Percentiles rank a stretch among this genome's conserved stretches.
Evolutionary conservation across 108 stramenopile species (phyloP).

Genomic region (Ochromonas danica): DNA sequence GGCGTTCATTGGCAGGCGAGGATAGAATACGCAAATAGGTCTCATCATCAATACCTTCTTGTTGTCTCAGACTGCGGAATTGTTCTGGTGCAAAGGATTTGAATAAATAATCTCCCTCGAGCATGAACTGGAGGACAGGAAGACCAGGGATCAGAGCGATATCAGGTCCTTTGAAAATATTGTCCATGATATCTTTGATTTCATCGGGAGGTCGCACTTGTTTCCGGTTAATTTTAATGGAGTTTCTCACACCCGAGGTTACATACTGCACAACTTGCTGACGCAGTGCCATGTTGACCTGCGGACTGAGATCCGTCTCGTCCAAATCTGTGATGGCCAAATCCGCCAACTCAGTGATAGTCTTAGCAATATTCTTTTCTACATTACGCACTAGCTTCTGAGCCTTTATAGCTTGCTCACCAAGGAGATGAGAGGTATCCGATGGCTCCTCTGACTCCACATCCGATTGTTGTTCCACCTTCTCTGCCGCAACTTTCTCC

Average conservation of each 20-base stretch:
- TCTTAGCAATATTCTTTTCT: neutral
- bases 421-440: slow-evolving; percentile 16
- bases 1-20: slow-evolving; percentile 3
- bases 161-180: neutral
- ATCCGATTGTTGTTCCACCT: neutral
- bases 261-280: slow-evolving; percentile 32
- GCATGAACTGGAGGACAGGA: neutral
- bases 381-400: neutral
- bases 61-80: neutral
- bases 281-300: slow-evolving; percentile 25
- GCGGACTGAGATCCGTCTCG: slow-evolving; percentile 31
- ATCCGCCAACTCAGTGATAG: slow-evolving; percentile 32
- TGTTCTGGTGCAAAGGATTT: slow-evolving; percentile 29
- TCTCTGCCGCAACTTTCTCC: neutral
- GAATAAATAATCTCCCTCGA: slow-evolving; percentile 24
- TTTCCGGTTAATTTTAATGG: neutral
- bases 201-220: neutral
- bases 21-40: slow-evolving; percentile 11
- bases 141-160: neutral
- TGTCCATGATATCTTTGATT: slow-evolving; percentile 18
- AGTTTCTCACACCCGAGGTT: slow-evolving; percentile 18
- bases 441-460: neutral
- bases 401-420: too few species aligned
- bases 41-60: slow-evolving; percentile 23
- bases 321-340: slow-evolving; percentile 29